A percentile compares a stretch with the other conserved stretches of the same genome.
Conservation (phyloP, 1,139 yeast genomes). For the Debaryomycetaceae sp. region DNA sequence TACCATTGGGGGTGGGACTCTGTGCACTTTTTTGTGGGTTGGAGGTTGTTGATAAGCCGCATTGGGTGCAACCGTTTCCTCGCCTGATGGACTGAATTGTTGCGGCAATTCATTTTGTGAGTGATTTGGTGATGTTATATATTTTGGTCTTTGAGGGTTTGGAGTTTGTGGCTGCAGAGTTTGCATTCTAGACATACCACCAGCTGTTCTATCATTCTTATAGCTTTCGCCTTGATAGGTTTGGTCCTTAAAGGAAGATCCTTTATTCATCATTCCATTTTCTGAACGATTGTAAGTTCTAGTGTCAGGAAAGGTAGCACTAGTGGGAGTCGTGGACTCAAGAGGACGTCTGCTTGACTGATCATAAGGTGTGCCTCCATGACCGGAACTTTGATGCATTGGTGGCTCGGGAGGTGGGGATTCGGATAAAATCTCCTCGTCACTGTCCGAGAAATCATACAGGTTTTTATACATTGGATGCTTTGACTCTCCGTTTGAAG, state of each 20-base stretch:
- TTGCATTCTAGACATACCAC: neutral
- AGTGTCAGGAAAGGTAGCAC: no score
- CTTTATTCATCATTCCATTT: neutral
- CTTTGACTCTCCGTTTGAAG: slow-evolving; percentile 5
- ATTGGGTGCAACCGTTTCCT: slow-evolving; percentile 7
- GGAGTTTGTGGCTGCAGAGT: slow-evolving; percentile 1
- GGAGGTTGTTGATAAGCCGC: slow-evolving; percentile 8
- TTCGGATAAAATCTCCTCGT: neutral
- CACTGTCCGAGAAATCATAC: neutral
- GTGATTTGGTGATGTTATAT: slow-evolving; percentile 33
- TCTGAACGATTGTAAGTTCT: no score
- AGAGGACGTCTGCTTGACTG: no score
- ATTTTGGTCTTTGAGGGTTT: slow-evolving; percentile 20
- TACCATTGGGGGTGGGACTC: neutral
- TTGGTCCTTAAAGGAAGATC: neutral
- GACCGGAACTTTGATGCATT: neutral
- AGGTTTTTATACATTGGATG: neutral
- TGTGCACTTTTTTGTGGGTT: slow-evolving; percentile 1
- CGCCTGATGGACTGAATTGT: slow-evolving; percentile 6
- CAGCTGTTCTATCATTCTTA: neutral
- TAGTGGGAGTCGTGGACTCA: no score
- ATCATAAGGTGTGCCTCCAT: neutral
- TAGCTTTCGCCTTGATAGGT: neutral
- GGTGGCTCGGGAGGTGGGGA: neutral
- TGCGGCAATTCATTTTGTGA: slow-evolving; percentile 27